Evolutionary conservation across 441 rosid species (phyloP).

Genomic region (Erodium moschatum): DNA sequence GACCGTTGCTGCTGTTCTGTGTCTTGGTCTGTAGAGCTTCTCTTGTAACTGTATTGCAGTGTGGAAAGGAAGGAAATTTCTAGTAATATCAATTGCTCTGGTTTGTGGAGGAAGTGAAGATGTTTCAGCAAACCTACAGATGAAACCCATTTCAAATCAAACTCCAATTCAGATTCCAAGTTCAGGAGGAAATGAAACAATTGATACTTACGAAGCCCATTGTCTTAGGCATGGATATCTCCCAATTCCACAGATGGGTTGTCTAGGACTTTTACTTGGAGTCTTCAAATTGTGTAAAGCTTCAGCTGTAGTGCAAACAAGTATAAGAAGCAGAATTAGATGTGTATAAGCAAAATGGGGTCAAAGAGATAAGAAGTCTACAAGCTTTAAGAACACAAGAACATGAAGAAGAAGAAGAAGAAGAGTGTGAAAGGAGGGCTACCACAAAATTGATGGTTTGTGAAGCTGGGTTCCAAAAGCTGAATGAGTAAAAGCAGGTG

Average conservation of each 20-base stretch:
- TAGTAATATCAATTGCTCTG: constrained; percentile 18
- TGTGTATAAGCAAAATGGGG: not conserved
- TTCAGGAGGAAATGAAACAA: not conserved
- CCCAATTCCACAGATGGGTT: constrained; percentile 20
- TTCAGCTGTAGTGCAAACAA: constrained; percentile 27
- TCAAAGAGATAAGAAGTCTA: not conserved
- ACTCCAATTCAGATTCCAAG: constrained; percentile 2
- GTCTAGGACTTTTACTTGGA: constrained; percentile 18
- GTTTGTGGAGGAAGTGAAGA: constrained; percentile 20
- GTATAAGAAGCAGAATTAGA: constrained; percentile 10
- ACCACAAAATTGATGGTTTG: constrained; percentile 26
- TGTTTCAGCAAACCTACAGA: constrained; percentile 25
- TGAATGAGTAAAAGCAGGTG: constrained; percentile 33
- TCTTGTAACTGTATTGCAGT: constrained; percentile 22
- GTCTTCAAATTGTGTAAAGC: constrained; percentile 27
- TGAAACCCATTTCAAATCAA: constrained; percentile 5
- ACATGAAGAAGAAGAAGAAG: not conserved
- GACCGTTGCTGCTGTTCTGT: constrained; percentile 23
- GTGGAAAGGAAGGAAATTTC: constrained; percentile 15
- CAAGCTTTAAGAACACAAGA: not conserved
- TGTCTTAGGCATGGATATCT: constrained; percentile 27
- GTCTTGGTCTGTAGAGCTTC: constrained; percentile 21
- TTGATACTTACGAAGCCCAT: constrained; percentile 27
- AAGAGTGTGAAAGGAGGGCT: constrained; percentile 7
- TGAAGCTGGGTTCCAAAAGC: constrained; percentile 22